Conservation (phyloP, 2,329 filamentous ascomycete genomes). For the Aspergillus neoniger region DNA sequence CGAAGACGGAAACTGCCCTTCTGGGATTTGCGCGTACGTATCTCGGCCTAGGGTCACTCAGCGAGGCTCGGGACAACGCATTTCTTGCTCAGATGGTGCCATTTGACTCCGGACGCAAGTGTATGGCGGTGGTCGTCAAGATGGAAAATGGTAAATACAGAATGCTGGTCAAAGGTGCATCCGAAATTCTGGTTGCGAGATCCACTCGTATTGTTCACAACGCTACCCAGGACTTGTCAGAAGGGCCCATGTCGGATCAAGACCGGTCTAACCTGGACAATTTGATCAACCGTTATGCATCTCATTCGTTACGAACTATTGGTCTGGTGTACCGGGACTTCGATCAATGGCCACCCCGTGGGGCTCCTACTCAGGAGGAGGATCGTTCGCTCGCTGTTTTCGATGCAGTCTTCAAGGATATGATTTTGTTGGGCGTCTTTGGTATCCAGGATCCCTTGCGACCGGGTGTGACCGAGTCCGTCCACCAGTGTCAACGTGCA, state of each 20-base stretch:
- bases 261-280: slow-evolving; percentile 62
- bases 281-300: slow-evolving; percentile 76
- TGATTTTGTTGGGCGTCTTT: slow-evolving; percentile 70
- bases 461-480: slow-evolving; percentile 71
- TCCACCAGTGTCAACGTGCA: slow-evolving; percentile 70
- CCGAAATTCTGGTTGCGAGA: slow-evolving; percentile 52
- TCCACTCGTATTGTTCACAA: slow-evolving; percentile 58
- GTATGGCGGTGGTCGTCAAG: slow-evolving; percentile 67
- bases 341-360: slow-evolving; percentile 75
- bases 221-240: slow-evolving; percentile 59
- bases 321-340: slow-evolving; percentile 83
- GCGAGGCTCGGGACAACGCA: slow-evolving; percentile 63
- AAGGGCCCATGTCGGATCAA: slow-evolving; percentile 56
- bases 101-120: slow-evolving; percentile 68
- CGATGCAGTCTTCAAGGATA: slow-evolving; percentile 66
- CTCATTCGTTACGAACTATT: slow-evolving; percentile 79
- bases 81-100: slow-evolving; percentile 56
- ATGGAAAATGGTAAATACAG: slow-evolving; percentile 58
- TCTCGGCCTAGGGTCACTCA: slow-evolving; percentile 64
- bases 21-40: slow-evolving; percentile 68
- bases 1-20: slow-evolving; percentile 75
- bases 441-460: slow-evolving; percentile 82
- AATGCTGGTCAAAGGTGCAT: slow-evolving; percentile 57
- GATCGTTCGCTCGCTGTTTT: slow-evolving; percentile 65
- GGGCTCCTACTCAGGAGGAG: slow-evolving; percentile 58